Evolutionary conservation across 75 land plant genomes (phyloP), one percentile per base, ranked within the genome.

Genomic region (Pinus albicaulis): DNA sequence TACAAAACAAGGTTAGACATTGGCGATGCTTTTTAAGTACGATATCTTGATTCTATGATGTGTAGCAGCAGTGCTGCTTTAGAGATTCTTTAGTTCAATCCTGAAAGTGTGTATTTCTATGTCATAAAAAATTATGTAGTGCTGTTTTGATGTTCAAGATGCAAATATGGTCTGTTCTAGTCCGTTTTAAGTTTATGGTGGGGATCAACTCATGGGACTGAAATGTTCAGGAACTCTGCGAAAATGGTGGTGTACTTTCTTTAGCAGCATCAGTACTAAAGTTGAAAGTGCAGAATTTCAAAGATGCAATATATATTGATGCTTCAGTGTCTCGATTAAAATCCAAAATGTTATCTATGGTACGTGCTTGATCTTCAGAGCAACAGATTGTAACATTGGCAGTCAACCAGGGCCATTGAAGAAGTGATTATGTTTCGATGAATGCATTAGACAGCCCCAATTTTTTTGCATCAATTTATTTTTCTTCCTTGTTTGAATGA

Each of bases 1-100:
- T 96, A 7, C 84, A 74, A 68, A 93, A 96, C 73, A 92, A 94
- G 98, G 99, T 86, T 3, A 68, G 70, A 24, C 41, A 34, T 64
- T 64, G 19, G 8, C n/a, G 34, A 7, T 24, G 26, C 38, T 34
- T 6, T 64, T 15, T 64, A 34, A 64, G 34, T 26, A 14, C 53
- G 5, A 14, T 64, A 16, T 64, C 2, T 16, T 34, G 34, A 31
- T 31, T 31, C 8, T 64, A 16, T 34, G 8, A 64, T 31, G 41
- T 17, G 41, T 5, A 31, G 68, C 31, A 64, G 31, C 41, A 5
- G 68, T 64, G 41, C 34, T 17, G 36, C 38, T 34, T 64, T 17
- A 17, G 13, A 4, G 41, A 34, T 16, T 31, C 68, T 64, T 64
- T 64, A 64, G 38, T 15, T 64, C 34, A 19, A 64, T 24, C 20